A percentile compares a stretch with the other conserved stretches of the same genome.
These are phyloP conservation scores for Cephalotrichum gorgonifer DNA, from an alignment of 2,329 filamentous ascomycete species.

Conservation along the genomic window DNA sequence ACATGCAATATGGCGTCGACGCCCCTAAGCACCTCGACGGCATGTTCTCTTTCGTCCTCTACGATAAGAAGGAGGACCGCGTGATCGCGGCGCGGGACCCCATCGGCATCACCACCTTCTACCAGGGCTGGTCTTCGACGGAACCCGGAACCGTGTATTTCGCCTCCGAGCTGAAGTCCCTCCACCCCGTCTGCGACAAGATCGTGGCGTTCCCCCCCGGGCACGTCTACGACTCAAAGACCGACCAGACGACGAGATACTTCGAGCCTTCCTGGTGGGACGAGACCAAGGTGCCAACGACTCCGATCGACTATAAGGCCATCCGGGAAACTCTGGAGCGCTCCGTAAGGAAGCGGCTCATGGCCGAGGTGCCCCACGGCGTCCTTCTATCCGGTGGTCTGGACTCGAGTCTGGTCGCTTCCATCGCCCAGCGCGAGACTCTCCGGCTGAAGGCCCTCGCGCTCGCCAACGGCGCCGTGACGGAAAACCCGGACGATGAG, in stretches of 20 bases:
- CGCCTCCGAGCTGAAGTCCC: constrained; percentile 89
- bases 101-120: constrained; percentile 94
- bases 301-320: constrained; percentile 71
- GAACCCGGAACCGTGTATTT: constrained; percentile 86
- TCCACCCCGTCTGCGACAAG: constrained; percentile 90
- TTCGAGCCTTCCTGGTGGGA: constrained; percentile 93
- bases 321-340: constrained; percentile 78
- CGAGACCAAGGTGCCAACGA: constrained; percentile 63
- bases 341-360: constrained; percentile 89
- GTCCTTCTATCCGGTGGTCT: constrained; percentile 90
- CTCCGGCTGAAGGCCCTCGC: constrained; percentile 61
- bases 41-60: constrained; percentile 99
- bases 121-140: constrained; percentile 81
- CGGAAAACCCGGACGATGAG: constrained; percentile 31
- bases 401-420: constrained; percentile 88
- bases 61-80: constrained; percentile 89
- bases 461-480: constrained; percentile 31
- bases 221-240: constrained; percentile 92
- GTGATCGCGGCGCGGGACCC: constrained; percentile 91
- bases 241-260: constrained; percentile 74
- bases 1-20: constrained; percentile 84
- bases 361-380: constrained; percentile 98
- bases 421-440: constrained; percentile 92
- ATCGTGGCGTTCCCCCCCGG: constrained; percentile 91
- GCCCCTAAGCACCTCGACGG: constrained; percentile 90